Evolutionary conservation across 768 basidiomycete species (phyloP).

Genomic region (Hericium rajendrae): DNA sequence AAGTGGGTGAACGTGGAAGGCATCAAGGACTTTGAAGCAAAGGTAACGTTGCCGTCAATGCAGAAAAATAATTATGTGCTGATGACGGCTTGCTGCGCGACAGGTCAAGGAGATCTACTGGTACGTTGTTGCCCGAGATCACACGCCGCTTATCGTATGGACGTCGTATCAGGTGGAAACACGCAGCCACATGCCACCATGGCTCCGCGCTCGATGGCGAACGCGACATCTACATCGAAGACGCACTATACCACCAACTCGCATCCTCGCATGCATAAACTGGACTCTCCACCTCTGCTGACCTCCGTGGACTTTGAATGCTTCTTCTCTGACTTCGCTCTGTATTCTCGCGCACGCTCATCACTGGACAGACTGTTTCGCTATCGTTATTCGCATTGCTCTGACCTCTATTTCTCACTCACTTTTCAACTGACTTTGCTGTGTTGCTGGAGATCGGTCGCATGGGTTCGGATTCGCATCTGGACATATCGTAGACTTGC

Average conservation of each 20-base stretch:
- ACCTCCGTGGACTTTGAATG: not conserved
- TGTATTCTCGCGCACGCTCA: not conserved
- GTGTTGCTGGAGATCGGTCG: not conserved
- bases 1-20: slow-evolving; percentile 70
- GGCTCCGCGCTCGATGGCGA: slow-evolving; percentile 47
- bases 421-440: not conserved
- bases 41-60: slow-evolving; percentile 30
- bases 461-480: no score
- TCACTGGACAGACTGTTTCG: not conserved
- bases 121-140: slow-evolving; percentile 29
- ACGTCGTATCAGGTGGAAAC: slow-evolving; percentile 58
- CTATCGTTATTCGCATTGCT: not conserved
- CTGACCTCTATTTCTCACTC: not conserved
- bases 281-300: not conserved
- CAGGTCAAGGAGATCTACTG: slow-evolving; percentile 71
- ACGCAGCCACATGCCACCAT: slow-evolving; percentile 70
- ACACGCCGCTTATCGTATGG: not conserved
- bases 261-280: not conserved
- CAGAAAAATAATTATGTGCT: not conserved
- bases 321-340: not conserved
- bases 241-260: slow-evolving; percentile 17
- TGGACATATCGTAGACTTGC: no score
- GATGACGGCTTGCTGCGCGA: not conserved
- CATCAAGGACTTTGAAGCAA: slow-evolving; percentile 62
- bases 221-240: slow-evolving; percentile 44